Evolutionary conservation across 257 asterid species (phyloP).

Genomic region (Parsonsia alboflavescens): DNA sequence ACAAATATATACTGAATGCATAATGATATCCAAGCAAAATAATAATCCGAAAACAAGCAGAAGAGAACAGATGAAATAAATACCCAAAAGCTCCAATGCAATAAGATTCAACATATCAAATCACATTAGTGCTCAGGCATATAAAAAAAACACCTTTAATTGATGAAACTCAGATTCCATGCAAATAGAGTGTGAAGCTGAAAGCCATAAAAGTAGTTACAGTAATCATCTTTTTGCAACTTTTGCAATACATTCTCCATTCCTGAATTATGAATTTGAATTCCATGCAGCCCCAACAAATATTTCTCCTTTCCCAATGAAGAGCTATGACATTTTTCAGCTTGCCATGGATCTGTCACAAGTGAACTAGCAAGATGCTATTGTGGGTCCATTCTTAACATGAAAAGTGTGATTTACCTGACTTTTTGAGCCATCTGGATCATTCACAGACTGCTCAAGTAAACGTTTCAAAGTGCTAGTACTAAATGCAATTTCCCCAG

Average conservation of each 20-base stretch:
- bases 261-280: background rate
- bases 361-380: conserved; percentile 3
- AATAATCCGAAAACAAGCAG: background rate
- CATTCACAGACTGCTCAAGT: conserved; percentile 68
- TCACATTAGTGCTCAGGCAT: background rate
- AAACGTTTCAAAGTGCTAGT: conserved; percentile 91
- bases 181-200: background rate
- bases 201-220: too few relatives aligned
- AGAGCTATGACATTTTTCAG: background rate
- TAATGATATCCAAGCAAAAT: background rate
- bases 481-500: conserved; percentile 95
- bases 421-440: conserved; percentile 70
- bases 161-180: background rate
- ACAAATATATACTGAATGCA: background rate
- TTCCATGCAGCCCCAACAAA: background rate
- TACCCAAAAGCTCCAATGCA: background rate
- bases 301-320: background rate
- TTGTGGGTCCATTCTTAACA: background rate
- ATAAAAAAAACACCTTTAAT: background rate
- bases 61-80: background rate
- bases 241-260: background rate
- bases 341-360: background rate
- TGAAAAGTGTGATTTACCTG: conserved; percentile 43
- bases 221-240: too few relatives aligned
- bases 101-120: background rate